Conservation (phyloP, 2,329 filamentous ascomycete genomes). For the Aspergillus luchuensis region DNA sequence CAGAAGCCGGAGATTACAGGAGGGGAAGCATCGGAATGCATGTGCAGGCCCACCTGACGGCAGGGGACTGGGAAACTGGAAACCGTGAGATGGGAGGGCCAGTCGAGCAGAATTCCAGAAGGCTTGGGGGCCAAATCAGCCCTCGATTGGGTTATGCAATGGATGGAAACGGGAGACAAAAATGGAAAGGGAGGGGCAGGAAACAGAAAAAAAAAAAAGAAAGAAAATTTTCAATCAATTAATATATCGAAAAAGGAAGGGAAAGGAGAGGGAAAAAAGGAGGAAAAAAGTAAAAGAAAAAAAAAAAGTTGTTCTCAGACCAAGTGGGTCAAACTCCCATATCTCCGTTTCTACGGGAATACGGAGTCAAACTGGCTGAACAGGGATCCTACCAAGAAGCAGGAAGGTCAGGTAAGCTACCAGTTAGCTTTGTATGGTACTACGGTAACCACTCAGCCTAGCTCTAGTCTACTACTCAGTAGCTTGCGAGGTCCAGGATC, state of each 20-base stretch:
- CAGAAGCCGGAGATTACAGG: conserved; percentile 26
- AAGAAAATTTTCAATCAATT: neutral
- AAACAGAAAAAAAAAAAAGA: neutral
- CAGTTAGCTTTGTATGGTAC: conserved; percentile 3
- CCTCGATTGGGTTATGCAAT: neutral
- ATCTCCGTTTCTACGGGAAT: conserved; percentile 12
- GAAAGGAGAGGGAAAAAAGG: neutral
- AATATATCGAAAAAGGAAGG: neutral
- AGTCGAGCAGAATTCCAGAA: conserved; percentile 25
- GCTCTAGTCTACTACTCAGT: neutral
- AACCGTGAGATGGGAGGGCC: conserved; percentile 4
- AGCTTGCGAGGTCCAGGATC: too few species aligned
- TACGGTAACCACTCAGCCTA: neutral
- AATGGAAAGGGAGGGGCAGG: neutral
- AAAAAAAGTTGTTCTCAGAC: conserved; percentile 2
- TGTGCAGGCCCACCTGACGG: conserved; percentile 22
- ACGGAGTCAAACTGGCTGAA: conserved; percentile 6
- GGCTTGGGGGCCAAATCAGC: conserved; percentile 24
- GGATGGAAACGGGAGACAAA: neutral
- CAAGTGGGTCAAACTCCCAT: conserved; percentile 14
- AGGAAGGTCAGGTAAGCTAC: conserved; percentile 11
- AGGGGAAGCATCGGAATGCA: conserved; percentile 21
- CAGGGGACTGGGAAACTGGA: conserved; percentile 9
- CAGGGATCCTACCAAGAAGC: conserved; percentile 16
- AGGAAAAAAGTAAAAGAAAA: neutral